Percentiles rank a stretch among this genome's conserved stretches.
Conservation (phyloP, 108 stramenopile species). For the Parietichytrium sp. region DNA sequence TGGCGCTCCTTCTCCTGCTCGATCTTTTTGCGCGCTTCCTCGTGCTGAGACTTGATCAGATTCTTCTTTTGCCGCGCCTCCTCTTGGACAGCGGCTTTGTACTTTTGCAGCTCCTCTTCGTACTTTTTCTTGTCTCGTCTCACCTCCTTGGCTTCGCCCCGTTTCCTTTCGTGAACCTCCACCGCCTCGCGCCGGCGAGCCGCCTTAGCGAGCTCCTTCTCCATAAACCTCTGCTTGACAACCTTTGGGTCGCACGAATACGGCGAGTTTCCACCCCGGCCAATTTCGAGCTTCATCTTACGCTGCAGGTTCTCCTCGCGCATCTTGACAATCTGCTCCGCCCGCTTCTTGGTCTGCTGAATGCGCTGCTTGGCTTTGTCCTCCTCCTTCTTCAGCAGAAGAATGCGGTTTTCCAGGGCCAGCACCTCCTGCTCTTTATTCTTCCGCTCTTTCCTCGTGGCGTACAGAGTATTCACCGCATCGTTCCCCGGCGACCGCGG, state of each 20-base stretch:
- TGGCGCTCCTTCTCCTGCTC: not conserved
- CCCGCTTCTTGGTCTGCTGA: slow-evolving; percentile 39
- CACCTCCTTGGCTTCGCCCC: not conserved
- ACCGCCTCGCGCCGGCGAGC: slow-evolving; percentile 14
- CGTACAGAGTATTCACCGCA: not conserved
- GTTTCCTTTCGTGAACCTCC: slow-evolving; percentile 22
- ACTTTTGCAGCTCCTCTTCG: not conserved
- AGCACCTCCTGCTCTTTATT: slow-evolving; percentile 46
- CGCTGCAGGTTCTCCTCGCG: not conserved
- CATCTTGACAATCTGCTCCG: not conserved
- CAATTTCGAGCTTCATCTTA: not conserved
- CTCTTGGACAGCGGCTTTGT: slow-evolving; percentile 1
- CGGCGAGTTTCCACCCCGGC: not conserved
- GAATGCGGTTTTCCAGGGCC: slow-evolving; percentile 46
- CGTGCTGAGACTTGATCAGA: not conserved
- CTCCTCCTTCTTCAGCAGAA: slow-evolving; percentile 54
- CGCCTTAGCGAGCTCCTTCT: slow-evolving; percentile 9
- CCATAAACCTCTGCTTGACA: not conserved
- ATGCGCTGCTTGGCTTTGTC: slow-evolving; percentile 42
- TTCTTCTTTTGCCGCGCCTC: not conserved
- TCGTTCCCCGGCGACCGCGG: too few relatives aligned
- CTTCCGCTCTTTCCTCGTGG: slow-evolving; percentile 9
- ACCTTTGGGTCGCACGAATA: too few relatives aligned
- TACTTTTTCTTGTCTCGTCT: slow-evolving; percentile 32
- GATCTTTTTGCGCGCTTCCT: not conserved